A percentile compares a stretch with the other conserved stretches of the same genome.
Evolutionary conservation across 2,329 filamentous ascomycete genomes (phyloP).

Genomic region (Ophiostoma novo-ulmi): DNA sequence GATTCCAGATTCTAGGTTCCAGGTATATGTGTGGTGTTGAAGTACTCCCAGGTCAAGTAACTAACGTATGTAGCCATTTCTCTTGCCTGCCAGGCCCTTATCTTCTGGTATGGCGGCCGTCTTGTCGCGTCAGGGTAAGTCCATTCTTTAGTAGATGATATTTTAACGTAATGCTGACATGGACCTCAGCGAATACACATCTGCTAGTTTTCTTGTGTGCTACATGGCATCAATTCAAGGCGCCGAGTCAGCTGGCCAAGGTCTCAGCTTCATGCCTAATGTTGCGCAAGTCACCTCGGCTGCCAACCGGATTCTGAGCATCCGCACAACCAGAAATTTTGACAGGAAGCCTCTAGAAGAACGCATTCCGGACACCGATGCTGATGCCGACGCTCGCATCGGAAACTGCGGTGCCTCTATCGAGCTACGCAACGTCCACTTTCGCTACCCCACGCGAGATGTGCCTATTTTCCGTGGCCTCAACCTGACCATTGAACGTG

Average conservation of each 20-base stretch:
- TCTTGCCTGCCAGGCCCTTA: slow-evolving; percentile 1
- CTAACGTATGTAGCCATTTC: background rate
- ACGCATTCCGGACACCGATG: slow-evolving; percentile 45
- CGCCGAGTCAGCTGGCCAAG: slow-evolving; percentile 61
- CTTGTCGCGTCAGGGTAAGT: background rate
- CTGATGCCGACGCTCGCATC: slow-evolving; percentile 1
- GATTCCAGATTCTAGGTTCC: slow-evolving; percentile 34
- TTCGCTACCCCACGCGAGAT: slow-evolving; percentile 56
- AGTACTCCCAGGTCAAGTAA: background rate
- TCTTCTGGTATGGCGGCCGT: background rate
- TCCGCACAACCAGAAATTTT: slow-evolving; percentile 36
- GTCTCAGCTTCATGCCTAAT: slow-evolving; percentile 63
- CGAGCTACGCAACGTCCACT: slow-evolving; percentile 53
- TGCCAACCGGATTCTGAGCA: slow-evolving; percentile 54
- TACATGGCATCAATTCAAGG: slow-evolving; percentile 65
- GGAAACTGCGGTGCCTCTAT: slow-evolving; percentile 41
- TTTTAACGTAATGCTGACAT: background rate
- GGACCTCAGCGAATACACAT: slow-evolving; percentile 48
- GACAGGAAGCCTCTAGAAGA: background rate
- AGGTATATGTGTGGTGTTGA: background rate
- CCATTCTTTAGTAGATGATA: background rate
- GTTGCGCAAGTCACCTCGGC: slow-evolving; percentile 55
- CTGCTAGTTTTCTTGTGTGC: slow-evolving; percentile 49
- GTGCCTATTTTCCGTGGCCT: slow-evolving; percentile 55
- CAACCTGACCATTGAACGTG: slow-evolving; percentile 59